phyloP scores from a whole-genome alignment of 2,329 filamentous ascomycete genomes.

The Leptosphaerulina australis region DNA sequence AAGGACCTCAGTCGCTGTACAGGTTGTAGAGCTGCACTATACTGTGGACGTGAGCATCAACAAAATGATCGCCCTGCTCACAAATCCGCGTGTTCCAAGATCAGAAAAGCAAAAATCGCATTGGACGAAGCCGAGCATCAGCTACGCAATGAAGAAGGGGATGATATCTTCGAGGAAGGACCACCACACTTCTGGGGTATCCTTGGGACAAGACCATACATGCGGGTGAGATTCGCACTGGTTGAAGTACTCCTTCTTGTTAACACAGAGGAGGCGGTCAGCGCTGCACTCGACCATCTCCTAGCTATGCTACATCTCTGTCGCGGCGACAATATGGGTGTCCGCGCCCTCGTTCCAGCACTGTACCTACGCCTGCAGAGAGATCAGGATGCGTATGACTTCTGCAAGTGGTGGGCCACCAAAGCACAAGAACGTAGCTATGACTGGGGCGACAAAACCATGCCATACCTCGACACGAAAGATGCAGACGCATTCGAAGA shows the following conservation, averaged over 20 bases:
- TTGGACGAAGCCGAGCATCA: slow-evolving; percentile 38
- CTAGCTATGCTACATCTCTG: slow-evolving; percentile 55
- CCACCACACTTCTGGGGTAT: not conserved
- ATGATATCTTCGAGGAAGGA: not conserved
- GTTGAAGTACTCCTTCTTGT: not conserved
- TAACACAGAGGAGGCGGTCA: slow-evolving; percentile 44
- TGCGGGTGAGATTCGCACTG: not conserved
- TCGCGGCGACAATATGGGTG: slow-evolving; percentile 54
- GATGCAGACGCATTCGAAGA: slow-evolving; percentile 53
- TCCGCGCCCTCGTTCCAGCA: slow-evolving; percentile 51
- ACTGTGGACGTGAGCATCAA: slow-evolving; percentile 57
- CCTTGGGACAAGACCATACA: not conserved
- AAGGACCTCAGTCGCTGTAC: slow-evolving; percentile 47
- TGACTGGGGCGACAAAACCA: slow-evolving; percentile 44
- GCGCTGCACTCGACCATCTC: slow-evolving; percentile 38
- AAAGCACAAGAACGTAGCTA: slow-evolving; percentile 36
- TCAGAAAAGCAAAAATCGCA: slow-evolving; percentile 41
- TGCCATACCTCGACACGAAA: slow-evolving; percentile 48
- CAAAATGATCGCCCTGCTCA: slow-evolving; percentile 34
- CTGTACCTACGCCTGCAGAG: slow-evolving; percentile 54
- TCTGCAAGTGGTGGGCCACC: slow-evolving; percentile 55
- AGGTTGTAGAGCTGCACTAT: slow-evolving; percentile 53
- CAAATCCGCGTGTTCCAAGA: slow-evolving; percentile 49
- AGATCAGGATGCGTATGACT: slow-evolving; percentile 60
- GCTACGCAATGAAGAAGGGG: not conserved